Conservation (phyloP, 352 stramenopile genomes). For the Thraustochytrium striatum region DNA sequence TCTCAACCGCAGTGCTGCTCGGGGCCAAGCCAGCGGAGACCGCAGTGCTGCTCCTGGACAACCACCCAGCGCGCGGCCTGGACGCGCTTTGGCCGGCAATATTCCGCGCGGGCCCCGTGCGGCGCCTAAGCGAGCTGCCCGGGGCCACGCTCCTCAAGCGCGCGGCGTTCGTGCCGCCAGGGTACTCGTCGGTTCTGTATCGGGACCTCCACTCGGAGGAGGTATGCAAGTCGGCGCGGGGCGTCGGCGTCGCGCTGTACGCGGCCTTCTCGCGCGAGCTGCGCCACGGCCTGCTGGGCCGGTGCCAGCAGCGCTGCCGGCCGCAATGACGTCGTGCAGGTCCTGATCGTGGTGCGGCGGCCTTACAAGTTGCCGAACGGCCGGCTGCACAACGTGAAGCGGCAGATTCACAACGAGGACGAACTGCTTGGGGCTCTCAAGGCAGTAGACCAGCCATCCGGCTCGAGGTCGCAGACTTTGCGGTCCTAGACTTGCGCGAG, state of each 20-base stretch:
- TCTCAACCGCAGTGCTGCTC: neutral
- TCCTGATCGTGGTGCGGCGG: neutral
- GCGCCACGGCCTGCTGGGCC: neutral
- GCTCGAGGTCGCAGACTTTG: neutral
- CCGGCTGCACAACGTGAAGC: neutral
- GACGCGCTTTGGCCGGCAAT: neutral
- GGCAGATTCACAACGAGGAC: neutral
- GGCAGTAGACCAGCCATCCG: neutral
- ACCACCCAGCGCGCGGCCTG: neutral
- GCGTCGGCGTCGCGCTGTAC: neutral
- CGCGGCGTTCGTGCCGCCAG: neutral
- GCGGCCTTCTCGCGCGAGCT: neutral
- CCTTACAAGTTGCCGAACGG: neutral
- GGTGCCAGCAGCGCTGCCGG: neutral
- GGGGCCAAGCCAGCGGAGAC: neutral
- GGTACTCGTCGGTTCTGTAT: neutral
- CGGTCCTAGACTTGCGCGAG: neutral
- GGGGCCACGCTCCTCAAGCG: neutral
- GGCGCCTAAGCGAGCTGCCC: neutral
- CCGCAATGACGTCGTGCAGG: neutral
- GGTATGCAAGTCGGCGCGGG: neutral
- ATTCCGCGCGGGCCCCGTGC: neutral
- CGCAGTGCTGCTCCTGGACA: neutral
- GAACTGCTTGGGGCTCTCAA: neutral
- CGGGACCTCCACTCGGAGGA: neutral